A percentile compares a stretch with the other conserved stretches of the same genome.
phyloP scores from a whole-genome alignment of 345 rosid genomes.

The Arabis alpina region DNA sequence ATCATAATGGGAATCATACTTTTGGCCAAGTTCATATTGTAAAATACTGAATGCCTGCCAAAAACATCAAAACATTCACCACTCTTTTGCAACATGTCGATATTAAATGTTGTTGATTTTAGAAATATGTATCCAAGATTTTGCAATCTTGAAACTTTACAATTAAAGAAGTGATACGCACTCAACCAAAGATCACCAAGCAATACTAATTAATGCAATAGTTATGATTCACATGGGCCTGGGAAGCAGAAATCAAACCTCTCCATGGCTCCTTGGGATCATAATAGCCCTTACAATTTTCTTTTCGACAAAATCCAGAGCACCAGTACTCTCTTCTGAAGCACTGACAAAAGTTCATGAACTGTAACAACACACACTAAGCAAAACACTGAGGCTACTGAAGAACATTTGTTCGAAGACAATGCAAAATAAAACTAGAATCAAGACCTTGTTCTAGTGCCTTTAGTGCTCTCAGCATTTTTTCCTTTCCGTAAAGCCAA shows the following conservation, averaged over 20 bases:
- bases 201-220: background rate
- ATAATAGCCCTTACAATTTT: constrained; percentile 76
- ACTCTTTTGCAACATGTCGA: constrained; percentile 9
- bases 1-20: constrained; percentile 92
- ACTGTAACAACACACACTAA: constrained; percentile 48
- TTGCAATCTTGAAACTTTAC: background rate
- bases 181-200: background rate
- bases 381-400: constrained; percentile 6
- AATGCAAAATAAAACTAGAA: background rate
- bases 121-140: constrained; percentile 4
- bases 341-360: constrained; percentile 75
- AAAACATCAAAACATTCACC: constrained; percentile 29
- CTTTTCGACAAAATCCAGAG: constrained; percentile 56
- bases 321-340: constrained; percentile 67
- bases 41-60: constrained; percentile 84
- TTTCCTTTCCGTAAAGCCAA: constrained; percentile 77
- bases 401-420: background rate
- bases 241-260: constrained; percentile 48
- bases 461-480: constrained; percentile 67
- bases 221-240: background rate
- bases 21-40: constrained; percentile 85
- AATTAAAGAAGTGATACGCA: background rate
- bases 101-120: background rate
- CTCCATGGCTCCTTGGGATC: constrained; percentile 72
- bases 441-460: constrained; percentile 70